Conservation (phyloP, 768 basidiomycete species). For the Pisolithus microcarpus region DNA sequence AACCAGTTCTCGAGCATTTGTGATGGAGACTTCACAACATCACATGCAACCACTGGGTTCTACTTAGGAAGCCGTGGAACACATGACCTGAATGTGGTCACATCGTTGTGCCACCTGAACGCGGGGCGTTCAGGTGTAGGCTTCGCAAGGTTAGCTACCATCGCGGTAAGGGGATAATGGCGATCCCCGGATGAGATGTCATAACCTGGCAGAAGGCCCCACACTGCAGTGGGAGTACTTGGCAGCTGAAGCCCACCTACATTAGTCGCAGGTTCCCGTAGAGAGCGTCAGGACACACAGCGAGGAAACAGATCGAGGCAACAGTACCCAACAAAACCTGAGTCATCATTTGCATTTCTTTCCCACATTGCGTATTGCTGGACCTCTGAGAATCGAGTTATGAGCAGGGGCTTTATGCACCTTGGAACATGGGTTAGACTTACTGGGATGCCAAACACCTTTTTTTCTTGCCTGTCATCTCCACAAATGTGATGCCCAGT, state of each 20-base stretch:
- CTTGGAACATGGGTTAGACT: conserved; percentile 7
- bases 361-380: conserved; percentile 85
- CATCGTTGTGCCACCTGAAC: conserved; percentile 80
- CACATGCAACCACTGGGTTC: conserved; percentile 63
- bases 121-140: conserved; percentile 74
- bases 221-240: conserved; percentile 88
- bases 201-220: conserved; percentile 67
- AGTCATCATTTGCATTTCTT: conserved; percentile 59
- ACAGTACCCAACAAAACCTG: conserved; percentile 78
- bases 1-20: conserved; percentile 93
- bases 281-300: conserved; percentile 34
- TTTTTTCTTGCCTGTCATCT: conserved; percentile 45
- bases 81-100: conserved; percentile 81
- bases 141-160: conserved; percentile 91
- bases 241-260: conserved; percentile 35
- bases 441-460: conserved; percentile 78
- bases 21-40: conserved; percentile 84
- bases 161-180: conserved; percentile 68
- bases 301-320: conserved; percentile 86
- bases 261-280: not conserved
- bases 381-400: conserved; percentile 44
- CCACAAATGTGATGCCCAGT: conserved; percentile 63
- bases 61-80: conserved; percentile 62
- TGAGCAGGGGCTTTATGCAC: not conserved
- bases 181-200: conserved; percentile 48